Conservation (phyloP, 1,139 yeast species). For the Arxiozyma heterogenica region DNA sequence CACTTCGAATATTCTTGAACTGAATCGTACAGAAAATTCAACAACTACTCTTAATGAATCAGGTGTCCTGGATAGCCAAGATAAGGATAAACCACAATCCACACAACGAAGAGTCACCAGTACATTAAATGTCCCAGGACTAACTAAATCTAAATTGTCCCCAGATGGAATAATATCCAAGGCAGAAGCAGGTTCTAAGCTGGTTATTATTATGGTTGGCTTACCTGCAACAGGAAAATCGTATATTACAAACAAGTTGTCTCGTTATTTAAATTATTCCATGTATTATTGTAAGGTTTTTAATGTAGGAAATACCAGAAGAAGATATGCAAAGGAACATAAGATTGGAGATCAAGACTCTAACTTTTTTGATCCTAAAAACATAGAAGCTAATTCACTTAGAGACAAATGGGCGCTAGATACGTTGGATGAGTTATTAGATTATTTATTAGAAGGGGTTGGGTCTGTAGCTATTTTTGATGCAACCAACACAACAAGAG, state of each 20-base stretch:
- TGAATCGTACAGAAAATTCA: neutral
- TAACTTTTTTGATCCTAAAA: constrained; percentile 77
- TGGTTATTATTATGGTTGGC: constrained; percentile 92
- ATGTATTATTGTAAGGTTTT: constrained; percentile 85
- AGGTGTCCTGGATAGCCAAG: neutral
- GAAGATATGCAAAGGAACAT: constrained; percentile 47
- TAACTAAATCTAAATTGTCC: constrained; percentile 69
- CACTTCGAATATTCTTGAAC: neutral
- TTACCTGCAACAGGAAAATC: constrained; percentile 90
- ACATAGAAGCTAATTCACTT: constrained; percentile 51
- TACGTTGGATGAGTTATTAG: constrained; percentile 74
- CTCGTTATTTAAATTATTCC: constrained; percentile 83
- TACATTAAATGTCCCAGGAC: constrained; percentile 86
- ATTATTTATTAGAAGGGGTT: constrained; percentile 66
- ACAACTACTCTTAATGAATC: neutral
- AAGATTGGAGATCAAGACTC: constrained; percentile 49
- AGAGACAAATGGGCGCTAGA: constrained; percentile 97
- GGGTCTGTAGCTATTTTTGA: constrained; percentile 94
- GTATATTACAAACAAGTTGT: constrained; percentile 80
- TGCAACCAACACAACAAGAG: constrained; percentile 84
- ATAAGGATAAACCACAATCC: constrained; percentile 12
- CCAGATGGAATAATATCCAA: constrained; percentile 78
- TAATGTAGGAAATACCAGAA: constrained; percentile 88
- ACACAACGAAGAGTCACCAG: constrained; percentile 26
- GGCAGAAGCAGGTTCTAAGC: constrained; percentile 62